Evolutionary conservation across 345 rosid genomes (phyloP).

Genomic region (Lumnitzera racemosa): DNA sequence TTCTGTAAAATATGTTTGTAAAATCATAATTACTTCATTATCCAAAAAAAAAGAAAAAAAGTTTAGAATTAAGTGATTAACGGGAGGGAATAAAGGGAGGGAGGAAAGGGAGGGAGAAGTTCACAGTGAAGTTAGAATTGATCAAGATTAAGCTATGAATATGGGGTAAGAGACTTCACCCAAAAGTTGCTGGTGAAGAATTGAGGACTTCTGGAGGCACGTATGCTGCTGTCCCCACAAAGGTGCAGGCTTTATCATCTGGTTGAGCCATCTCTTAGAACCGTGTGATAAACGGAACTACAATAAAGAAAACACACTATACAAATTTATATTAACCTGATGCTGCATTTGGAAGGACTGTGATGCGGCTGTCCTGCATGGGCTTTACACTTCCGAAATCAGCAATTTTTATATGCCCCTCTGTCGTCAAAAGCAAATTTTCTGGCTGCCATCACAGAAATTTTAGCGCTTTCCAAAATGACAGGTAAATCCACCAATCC

Average conservation of each 20-base stretch:
- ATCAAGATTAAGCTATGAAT: neutral
- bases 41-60: slow-evolving; percentile 7
- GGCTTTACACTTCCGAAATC: slow-evolving; percentile 99
- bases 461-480: slow-evolving; percentile 12
- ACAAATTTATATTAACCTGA: slow-evolving; percentile 44
- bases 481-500: slow-evolving; percentile 6
- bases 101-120: too few species aligned
- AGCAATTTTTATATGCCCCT: slow-evolving; percentile 91
- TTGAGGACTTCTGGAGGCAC: slow-evolving; percentile 98
- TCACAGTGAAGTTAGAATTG: neutral
- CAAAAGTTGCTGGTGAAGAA: slow-evolving; percentile 97
- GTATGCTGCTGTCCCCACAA: slow-evolving; percentile 98
- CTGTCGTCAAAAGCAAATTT: slow-evolving; percentile 70
- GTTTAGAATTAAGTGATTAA: slow-evolving; percentile 12
- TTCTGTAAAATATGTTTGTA: slow-evolving; percentile 54
- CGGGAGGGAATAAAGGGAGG: slow-evolving; percentile 2
- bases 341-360: slow-evolving; percentile 87
- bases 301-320: neutral
- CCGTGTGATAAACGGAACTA: neutral
- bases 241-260: slow-evolving; percentile 95
- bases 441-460: slow-evolving; percentile 67
- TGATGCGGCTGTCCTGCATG: slow-evolving; percentile 85
- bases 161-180: slow-evolving; percentile 32
- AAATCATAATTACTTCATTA: slow-evolving; percentile 17
- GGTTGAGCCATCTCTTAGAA: slow-evolving; percentile 9